phyloP scores from a whole-genome alignment of 352 stramenopile species.

The Phytophthora tentaculata region DNA sequence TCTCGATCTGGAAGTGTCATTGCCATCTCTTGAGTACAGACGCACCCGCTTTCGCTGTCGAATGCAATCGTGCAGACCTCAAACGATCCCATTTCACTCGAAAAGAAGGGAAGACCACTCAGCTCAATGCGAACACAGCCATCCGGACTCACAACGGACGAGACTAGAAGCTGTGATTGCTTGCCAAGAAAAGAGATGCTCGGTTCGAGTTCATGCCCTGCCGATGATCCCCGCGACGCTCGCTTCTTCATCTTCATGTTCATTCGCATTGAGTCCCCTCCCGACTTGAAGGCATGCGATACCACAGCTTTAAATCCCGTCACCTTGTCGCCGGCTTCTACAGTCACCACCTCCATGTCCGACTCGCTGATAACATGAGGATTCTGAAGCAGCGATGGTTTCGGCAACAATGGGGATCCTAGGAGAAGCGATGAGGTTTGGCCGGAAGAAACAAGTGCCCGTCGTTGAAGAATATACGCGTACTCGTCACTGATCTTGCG shows the following conservation, averaged over 20 bases:
- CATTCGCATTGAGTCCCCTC: not conserved
- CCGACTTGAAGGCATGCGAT: conserved; percentile 16
- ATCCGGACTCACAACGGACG: conserved; percentile 20
- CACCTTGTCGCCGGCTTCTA: conserved; percentile 46
- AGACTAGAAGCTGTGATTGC: conserved; percentile 31
- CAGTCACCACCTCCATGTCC: conserved; percentile 54
- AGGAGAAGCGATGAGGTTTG: conserved; percentile 28
- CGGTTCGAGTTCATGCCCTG: not conserved
- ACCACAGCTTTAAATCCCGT: conserved; percentile 32
- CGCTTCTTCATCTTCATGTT: not conserved
- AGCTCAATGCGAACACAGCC: conserved; percentile 29
- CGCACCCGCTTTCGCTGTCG: conserved; percentile 27
- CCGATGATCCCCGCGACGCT: not conserved
- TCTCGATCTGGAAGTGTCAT: conserved; percentile 20
- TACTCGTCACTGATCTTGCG: conserved; percentile 78
- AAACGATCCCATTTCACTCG: conserved; percentile 30
- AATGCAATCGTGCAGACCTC: conserved; percentile 45
- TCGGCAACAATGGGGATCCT: conserved; percentile 47
- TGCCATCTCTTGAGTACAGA: conserved; percentile 32
- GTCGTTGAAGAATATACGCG: conserved; percentile 70
- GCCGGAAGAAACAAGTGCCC: conserved; percentile 32
- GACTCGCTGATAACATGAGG: conserved; percentile 51
- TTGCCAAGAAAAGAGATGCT: conserved; percentile 44
- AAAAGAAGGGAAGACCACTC: conserved; percentile 21
- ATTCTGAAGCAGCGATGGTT: conserved; percentile 61